Conservation (phyloP, 495 filamentous ascomycete genomes). For the Aspergillus biplanus region DNA sequence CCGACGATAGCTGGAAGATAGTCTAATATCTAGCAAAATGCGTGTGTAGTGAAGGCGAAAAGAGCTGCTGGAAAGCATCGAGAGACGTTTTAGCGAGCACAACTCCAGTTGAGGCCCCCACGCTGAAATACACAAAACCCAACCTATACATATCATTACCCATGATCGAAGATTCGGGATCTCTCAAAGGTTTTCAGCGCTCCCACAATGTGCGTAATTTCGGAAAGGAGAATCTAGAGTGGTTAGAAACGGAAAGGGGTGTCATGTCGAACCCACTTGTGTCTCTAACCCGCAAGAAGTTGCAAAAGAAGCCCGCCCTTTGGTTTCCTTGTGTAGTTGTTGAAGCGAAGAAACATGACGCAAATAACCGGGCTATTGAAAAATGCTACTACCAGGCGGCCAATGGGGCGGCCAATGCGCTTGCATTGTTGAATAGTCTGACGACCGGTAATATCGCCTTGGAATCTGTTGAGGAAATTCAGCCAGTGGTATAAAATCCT, state of each 20-base stretch:
- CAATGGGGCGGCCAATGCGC: conserved; percentile 8
- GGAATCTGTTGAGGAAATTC: not conserved
- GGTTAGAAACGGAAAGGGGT: conserved; percentile 2
- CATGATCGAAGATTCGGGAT: not conserved
- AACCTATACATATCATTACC: conserved; percentile 15
- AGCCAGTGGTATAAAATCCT: not conserved
- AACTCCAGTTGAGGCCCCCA: not conserved
- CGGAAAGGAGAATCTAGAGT: not conserved
- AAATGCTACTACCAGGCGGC: conserved; percentile 12
- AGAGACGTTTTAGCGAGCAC: conserved; percentile 1
- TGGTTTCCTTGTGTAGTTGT: conserved; percentile 14
- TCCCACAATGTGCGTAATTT: not conserved
- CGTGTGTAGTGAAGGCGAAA: conserved; percentile 3
- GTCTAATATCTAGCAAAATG: not conserved
- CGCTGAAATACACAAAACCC: conserved; percentile 5
- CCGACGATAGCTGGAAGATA: not conserved
- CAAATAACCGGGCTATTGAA: not conserved
- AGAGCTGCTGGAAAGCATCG: conserved; percentile 6
- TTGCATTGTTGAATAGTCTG: conserved; percentile 7
- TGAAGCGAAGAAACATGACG: conserved; percentile 1
- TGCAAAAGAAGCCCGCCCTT: not conserved
- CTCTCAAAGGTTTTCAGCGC: not conserved
- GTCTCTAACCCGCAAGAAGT: not conserved
- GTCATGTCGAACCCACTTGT: conserved; percentile 4
- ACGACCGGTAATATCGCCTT: not conserved